phyloP scores from a whole-genome alignment of 1,284 basidiomycete genomes.

The Hemileia vastatrix region DNA sequence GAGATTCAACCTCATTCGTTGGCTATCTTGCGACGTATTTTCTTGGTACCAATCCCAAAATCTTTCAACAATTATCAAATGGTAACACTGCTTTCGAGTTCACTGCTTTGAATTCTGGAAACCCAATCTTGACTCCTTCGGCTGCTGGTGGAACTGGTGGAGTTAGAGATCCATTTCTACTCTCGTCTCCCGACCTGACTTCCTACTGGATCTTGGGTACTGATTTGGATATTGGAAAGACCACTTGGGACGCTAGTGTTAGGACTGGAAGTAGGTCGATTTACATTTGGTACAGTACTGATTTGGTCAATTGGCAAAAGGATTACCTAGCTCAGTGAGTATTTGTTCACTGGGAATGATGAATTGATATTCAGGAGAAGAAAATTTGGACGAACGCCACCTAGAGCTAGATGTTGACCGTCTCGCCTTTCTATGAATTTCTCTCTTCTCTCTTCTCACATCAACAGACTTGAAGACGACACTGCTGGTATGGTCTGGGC shows the following conservation, averaged over 20 bases:
- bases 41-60: neutral
- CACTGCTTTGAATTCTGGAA: neutral
- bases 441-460: constrained; percentile 24
- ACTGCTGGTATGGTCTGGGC: constrained; percentile 23
- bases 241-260: neutral
- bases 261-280: neutral
- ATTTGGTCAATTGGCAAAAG: neutral
- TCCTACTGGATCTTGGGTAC: neutral
- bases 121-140: neutral
- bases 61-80: neutral
- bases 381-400: too few species aligned
- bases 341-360: neutral
- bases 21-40: neutral
- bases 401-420: neutral
- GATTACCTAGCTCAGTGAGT: neutral
- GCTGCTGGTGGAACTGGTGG: neutral
- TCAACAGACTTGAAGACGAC: constrained; percentile 3
- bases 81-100: neutral
- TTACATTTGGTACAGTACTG: neutral
- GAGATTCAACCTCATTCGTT: neutral
- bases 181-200: neutral
- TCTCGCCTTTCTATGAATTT: neutral
- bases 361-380: too few species aligned
- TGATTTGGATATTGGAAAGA: neutral
- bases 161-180: neutral